phyloP scores from a whole-genome alignment of 2,329 filamentous ascomycete species.

The Fusarium hostae region DNA sequence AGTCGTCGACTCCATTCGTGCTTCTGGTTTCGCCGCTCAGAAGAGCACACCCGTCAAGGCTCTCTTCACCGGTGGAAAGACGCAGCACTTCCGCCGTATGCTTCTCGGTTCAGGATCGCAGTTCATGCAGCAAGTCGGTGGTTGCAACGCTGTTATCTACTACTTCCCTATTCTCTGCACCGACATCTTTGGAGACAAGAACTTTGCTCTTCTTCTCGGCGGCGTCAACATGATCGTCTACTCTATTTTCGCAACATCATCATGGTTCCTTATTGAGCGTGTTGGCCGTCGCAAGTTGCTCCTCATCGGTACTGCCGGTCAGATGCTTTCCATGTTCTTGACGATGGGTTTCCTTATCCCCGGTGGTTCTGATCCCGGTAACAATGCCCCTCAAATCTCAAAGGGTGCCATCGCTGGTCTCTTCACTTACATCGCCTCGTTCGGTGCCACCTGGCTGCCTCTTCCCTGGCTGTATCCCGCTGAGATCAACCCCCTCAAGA shows the following conservation, averaged over 20 bases:
- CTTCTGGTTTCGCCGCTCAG: conserved; percentile 58
- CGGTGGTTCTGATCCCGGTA: conserved; percentile 55
- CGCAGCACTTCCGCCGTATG: conserved; percentile 73
- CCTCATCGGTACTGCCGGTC: conserved; percentile 57
- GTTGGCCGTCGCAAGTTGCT: conserved; percentile 60
- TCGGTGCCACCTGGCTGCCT: conserved; percentile 73
- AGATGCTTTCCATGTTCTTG: conserved; percentile 68
- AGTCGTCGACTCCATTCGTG: conserved; percentile 61
- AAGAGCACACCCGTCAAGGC: conserved; percentile 62
- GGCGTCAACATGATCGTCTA: conserved; percentile 66
- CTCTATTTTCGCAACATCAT: conserved; percentile 64
- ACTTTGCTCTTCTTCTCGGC: conserved; percentile 62
- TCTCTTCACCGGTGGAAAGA: conserved; percentile 70
- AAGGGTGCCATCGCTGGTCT: conserved; percentile 76
- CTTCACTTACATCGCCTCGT: conserved; percentile 76
- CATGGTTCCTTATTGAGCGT: conserved; percentile 64
- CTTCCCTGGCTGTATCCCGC: conserved; percentile 70
- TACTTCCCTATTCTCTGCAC: conserved; percentile 69
- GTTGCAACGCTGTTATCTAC: conserved; percentile 69
- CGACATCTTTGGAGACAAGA: conserved; percentile 47
- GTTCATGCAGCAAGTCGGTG: conserved; percentile 71
- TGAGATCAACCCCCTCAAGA: conserved; percentile 63
- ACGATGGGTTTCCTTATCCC: conserved; percentile 75
- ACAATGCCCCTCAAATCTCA: conserved; percentile 57
- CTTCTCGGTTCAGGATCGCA: conserved; percentile 68